A percentile compares a stretch with the other conserved stretches of the same genome.
Conservation (phyloP, 208 protist species). For the Leishmania guyanensis region DNA sequence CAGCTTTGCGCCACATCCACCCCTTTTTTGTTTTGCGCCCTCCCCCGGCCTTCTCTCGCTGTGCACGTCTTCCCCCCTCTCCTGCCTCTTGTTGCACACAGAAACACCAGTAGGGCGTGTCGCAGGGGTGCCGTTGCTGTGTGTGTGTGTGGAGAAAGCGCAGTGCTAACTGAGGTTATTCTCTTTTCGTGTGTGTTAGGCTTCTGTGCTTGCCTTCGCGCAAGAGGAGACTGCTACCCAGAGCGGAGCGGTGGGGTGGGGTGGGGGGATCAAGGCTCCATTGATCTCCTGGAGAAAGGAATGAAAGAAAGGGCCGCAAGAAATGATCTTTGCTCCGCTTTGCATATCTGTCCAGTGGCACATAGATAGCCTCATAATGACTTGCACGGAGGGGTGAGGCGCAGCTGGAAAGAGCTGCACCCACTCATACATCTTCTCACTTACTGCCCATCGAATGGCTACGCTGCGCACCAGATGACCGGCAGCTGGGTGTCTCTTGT, state of each 20-base stretch:
- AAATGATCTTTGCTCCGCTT: not conserved
- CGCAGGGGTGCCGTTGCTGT: not conserved
- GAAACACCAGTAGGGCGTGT: not conserved
- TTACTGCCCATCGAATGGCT: not conserved
- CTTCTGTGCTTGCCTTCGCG: not conserved
- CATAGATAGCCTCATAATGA: not conserved
- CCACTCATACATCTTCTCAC: not conserved
- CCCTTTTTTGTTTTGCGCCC: not conserved
- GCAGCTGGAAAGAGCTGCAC: not conserved
- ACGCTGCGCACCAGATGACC: not conserved
- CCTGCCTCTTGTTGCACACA: not conserved
- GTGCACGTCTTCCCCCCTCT: not conserved
- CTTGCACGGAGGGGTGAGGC: not conserved
- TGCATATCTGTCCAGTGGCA: not conserved
- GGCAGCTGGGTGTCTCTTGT: not conserved
- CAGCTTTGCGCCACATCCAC: not conserved
- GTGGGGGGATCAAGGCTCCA: not conserved
- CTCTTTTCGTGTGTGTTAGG: not conserved
- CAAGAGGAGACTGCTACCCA: not conserved
- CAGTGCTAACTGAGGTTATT: too few species aligned
- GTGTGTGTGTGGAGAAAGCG: not conserved
- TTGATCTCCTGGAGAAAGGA: not conserved
- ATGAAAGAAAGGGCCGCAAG: not conserved
- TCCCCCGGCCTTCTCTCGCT: not conserved
- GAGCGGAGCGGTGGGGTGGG: not conserved